phyloP scores from a whole-genome alignment of 805 yeast species.

The Ogataea nitratoaversa region DNA sequence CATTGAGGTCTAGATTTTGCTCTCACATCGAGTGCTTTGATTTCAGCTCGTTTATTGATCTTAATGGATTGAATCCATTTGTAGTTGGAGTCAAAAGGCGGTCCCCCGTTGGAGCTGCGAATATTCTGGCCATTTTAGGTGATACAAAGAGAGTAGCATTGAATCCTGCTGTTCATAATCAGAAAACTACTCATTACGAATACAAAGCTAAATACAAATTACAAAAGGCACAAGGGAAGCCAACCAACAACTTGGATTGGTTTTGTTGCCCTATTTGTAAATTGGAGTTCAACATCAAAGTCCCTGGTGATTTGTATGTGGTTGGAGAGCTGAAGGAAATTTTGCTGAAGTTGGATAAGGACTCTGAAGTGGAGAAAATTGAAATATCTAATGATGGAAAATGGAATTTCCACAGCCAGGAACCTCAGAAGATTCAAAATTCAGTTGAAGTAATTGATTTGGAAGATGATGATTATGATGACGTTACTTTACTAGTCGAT shows the following conservation, averaged over 20 bases:
- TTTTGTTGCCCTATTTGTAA: constrained; percentile 35
- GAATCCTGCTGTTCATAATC: constrained; percentile 20
- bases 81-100: constrained; percentile 19
- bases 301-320: constrained; percentile 30
- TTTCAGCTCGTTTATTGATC: constrained; percentile 25
- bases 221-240: constrained; percentile 14
- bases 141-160: constrained; percentile 24
- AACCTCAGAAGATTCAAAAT: constrained; percentile 2
- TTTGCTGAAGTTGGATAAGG: constrained; percentile 13
- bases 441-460: constrained; percentile 18
- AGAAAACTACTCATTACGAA: constrained; percentile 17
- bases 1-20: constrained; percentile 29
- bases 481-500: constrained; percentile 5
- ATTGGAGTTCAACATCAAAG: constrained; percentile 29
- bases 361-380: constrained; percentile 18
- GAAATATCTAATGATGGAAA: constrained; percentile 26
- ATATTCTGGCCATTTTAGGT: constrained; percentile 20
- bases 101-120: constrained; percentile 14
- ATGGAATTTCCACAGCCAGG: constrained; percentile 19
- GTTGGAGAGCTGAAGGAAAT: constrained; percentile 30
- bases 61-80: constrained; percentile 28
- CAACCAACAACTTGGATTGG: constrained; percentile 26
- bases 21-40: constrained; percentile 35
- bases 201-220: constrained; percentile 18
- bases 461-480: constrained; percentile 17